Base-by-base conservation (phyloP, 164 flowering plant genomes). In the Akebia trifoliata region DNA sequence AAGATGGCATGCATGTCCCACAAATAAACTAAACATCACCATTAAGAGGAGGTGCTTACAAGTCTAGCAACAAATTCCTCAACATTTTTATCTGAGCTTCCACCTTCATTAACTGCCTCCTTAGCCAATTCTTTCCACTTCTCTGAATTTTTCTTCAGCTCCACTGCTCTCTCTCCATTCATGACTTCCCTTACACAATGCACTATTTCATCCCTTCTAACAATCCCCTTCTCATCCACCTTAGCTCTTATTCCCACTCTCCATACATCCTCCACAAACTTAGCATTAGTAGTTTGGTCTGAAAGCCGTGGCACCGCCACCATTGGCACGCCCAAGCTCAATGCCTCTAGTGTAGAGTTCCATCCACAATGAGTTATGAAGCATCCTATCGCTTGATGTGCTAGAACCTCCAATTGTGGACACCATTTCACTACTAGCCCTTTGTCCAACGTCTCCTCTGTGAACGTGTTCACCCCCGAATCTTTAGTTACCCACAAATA, bases 241-340 rank as follows among this genome's bases (percentile, higher is more conserved):
- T 49, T 49, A n/a, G 35, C 21, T 49, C 53, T 9, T 2, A 49
- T 49, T 12, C 53, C 53, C 34, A 49, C 34, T 49, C 21, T 21
- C 53, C 53, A 49, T 10, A 49, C 35, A 29, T 49, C 53, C 17
- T 49, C 53, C 8, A 29, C 36, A 49, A 49, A 49, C 53, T 49
- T 49, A 6, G 53, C 53, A 14, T 49, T 49, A 10, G 53, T 49
- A 9, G 18, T 14, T 49, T 49, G 53, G 21, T 49, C 53, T 35
- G 28, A 49, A 2, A 12, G 1, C 4, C 4, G 32, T 10, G 53
- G 53, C 53, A 49, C 29, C 3, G 53, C 35, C 53, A 49, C 53
- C 36, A 28, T 28, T 28, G 53, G 53, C 36, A 49, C 53, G 15
- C 36, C 53, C 32, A 49, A 49, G 35, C 53, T 49, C 53, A 49